phyloP scores from a whole-genome alignment of 257 asterid species.

The Buddleja alternifolia region DNA sequence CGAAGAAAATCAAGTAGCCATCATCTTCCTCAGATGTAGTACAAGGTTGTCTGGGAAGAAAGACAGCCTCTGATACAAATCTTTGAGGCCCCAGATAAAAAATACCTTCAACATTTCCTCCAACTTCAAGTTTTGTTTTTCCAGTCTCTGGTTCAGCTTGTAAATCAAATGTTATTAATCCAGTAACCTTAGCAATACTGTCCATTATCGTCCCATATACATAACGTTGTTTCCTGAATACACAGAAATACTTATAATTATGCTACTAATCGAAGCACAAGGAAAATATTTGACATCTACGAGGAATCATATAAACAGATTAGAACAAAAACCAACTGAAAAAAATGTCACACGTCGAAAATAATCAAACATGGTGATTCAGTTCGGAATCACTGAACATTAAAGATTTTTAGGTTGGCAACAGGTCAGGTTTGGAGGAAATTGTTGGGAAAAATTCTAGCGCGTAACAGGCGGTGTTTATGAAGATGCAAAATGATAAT shows the following conservation, averaged over 20 bases:
- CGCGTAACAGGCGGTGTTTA: too few species aligned
- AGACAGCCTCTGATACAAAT: slow-evolving; percentile 94
- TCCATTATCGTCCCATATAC: slow-evolving; percentile 85
- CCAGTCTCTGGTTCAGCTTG: slow-evolving; percentile 77
- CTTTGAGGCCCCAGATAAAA: slow-evolving; percentile 84
- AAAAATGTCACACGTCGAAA: too few species aligned
- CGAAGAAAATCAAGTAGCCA: slow-evolving; percentile 95
- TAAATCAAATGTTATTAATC: slow-evolving; percentile 86
- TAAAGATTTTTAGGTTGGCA: too few species aligned
- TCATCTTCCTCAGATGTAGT: slow-evolving; percentile 83
- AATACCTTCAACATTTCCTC: slow-evolving; percentile 86
- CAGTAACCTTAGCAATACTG: slow-evolving; percentile 84
- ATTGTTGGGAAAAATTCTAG: too few species aligned
- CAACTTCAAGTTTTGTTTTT: slow-evolving; percentile 85
- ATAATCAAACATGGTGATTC: too few species aligned
- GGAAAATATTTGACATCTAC: background rate
- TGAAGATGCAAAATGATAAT: too few species aligned
- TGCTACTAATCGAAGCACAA: too few species aligned
- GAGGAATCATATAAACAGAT: background rate
- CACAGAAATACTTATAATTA: too few species aligned
- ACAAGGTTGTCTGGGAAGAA: slow-evolving; percentile 79
- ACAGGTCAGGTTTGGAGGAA: too few species aligned
- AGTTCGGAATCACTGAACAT: too few species aligned
- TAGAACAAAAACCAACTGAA: slow-evolving; percentile 3
- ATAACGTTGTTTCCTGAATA: slow-evolving; percentile 81